A percentile compares a stretch with the other conserved stretches of the same genome.
These are phyloP conservation scores for Sporothrix globosa DNA, from an alignment of 2,329 filamentous ascomycete genomes.

Conservation along the genomic window DNA sequence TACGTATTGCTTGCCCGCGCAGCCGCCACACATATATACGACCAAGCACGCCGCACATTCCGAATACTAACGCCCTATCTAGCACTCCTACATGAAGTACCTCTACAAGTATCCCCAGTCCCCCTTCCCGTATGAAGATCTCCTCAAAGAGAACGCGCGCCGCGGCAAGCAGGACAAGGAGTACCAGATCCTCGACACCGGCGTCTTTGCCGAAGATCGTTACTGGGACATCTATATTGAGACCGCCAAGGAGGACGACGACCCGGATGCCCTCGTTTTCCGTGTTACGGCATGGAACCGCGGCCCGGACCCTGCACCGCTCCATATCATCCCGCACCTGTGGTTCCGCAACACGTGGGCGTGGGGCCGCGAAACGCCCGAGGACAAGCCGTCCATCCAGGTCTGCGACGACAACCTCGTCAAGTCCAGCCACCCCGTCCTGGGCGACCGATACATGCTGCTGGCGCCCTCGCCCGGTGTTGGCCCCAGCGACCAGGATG, in stretches of 20 bases:
- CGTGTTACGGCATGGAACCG: conserved; percentile 96
- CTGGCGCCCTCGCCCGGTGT: conserved; percentile 89
- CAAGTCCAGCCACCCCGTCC: conserved; percentile 75
- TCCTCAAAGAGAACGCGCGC: conserved; percentile 80
- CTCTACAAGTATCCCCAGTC: conserved; percentile 96
- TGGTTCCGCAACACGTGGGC: conserved; percentile 99
- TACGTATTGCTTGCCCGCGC: conserved; percentile 41
- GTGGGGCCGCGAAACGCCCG: conserved; percentile 78
- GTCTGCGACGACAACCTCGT: conserved; percentile 67
- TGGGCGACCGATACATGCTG: conserved; percentile 82
- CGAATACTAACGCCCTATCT: conserved; percentile 30
- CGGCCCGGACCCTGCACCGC: conserved; percentile 82
- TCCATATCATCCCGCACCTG: conserved; percentile 92
- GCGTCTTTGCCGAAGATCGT: conserved; percentile 80
- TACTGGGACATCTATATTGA: conserved; percentile 99
- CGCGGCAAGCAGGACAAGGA: conserved; percentile 77
- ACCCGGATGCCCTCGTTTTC: conserved; percentile 89
- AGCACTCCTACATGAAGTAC: conserved; percentile 99
- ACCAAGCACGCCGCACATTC: not conserved
- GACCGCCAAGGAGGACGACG: conserved; percentile 89
- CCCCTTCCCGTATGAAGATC: conserved; percentile 87
- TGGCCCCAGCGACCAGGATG: conserved; percentile 76
- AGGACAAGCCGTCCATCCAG: conserved; percentile 79
- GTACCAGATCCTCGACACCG: conserved; percentile 90
- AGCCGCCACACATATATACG: not conserved